Base-by-base conservation (phyloP, 2,329 filamentous ascomycete genomes). In the Lasiodiplodia sp. region DNA sequence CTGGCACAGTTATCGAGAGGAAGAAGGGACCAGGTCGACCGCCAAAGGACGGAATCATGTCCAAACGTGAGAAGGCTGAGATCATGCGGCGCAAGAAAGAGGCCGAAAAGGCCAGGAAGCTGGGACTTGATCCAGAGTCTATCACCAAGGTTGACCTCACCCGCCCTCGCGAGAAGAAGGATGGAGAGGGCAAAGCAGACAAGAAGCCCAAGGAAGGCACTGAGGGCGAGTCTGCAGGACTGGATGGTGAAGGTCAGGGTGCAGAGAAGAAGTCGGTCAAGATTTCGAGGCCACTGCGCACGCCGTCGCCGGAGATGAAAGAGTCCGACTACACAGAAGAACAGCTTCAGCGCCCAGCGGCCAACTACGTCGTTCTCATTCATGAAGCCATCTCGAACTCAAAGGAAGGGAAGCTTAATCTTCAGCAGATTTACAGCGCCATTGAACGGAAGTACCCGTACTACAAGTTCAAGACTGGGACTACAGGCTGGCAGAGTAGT, bases 1-100 rank as follows among this genome's bases (percentile, higher is more conserved):
- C 73, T 16, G 74, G 73, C 18, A 74, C 78, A 23, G 75, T 80
- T 34, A 72, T 79, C 11, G 76, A 77, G 67, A 91, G 88, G 79
- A 90, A 91, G 71, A 89, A 92, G 72, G 92, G 92, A 16, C 92
- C 92, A 11, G 92, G 92, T n/a, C 84, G 92, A 66, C 92, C 92
- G 23, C 92, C 92, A 0, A 94, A 94, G 81, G 92, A 94, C 74
- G 92, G 92, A 34, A 87, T 93, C 76, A 92, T 94, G 88, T 94
- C 92, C 1, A 94, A 94, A 79, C 85, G 92, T 68, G 90, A 94
- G 74, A 86, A 90, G 72, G 84, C 88, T 21, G 78, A 89, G 58
- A 84, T 89, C 8, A 88, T 90, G 80, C 91, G 90, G 77, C 82
- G 85, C 69, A 79, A 82, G 51, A 82, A 84, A 71, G 86, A 87